Evolutionary conservation across 805 yeast genomes (phyloP).

Genomic region (Blastobotrys chiropterorum): DNA sequence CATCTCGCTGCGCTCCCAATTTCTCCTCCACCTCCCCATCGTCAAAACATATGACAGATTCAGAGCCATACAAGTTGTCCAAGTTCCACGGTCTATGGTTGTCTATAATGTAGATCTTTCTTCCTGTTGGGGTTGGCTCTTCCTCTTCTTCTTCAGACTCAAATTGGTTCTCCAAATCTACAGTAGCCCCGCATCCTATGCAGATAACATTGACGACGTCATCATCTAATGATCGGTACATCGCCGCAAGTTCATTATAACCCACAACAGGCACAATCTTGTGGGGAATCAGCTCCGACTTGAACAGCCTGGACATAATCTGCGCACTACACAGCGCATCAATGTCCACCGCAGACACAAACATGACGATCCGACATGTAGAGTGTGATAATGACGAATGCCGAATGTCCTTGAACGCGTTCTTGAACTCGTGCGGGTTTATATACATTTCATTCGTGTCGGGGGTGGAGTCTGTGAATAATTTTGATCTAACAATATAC

Average conservation of each 20-base stretch:
- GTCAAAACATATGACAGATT: constrained; percentile 69
- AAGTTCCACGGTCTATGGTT: constrained; percentile 96
- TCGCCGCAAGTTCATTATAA: constrained; percentile 61
- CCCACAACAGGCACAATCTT: constrained; percentile 93
- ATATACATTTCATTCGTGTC: constrained; percentile 54
- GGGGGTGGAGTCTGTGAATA: background rate
- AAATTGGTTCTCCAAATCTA: constrained; percentile 64
- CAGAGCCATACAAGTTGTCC: constrained; percentile 83
- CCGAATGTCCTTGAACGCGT: constrained; percentile 61
- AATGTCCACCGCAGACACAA: constrained; percentile 83
- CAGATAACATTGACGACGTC: constrained; percentile 72
- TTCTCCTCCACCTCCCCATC: constrained; percentile 71
- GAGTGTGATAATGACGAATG: constrained; percentile 79
- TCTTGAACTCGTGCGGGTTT: constrained; percentile 59
- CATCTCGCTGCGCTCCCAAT: constrained; percentile 48
- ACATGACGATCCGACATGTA: constrained; percentile 81
- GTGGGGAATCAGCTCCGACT: constrained; percentile 77
- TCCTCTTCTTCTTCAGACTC: constrained; percentile 27
- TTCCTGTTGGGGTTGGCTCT: constrained; percentile 25
- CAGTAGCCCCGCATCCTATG: constrained; percentile 90
- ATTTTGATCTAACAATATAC: background rate
- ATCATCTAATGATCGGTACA: constrained; percentile 58
- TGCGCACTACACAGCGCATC: constrained; percentile 90
- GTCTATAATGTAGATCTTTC: constrained; percentile 77
- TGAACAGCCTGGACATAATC: constrained; percentile 62